phyloP scores from a whole-genome alignment of 108 stramenopile species.

The Asterionellopsis glacialis region DNA sequence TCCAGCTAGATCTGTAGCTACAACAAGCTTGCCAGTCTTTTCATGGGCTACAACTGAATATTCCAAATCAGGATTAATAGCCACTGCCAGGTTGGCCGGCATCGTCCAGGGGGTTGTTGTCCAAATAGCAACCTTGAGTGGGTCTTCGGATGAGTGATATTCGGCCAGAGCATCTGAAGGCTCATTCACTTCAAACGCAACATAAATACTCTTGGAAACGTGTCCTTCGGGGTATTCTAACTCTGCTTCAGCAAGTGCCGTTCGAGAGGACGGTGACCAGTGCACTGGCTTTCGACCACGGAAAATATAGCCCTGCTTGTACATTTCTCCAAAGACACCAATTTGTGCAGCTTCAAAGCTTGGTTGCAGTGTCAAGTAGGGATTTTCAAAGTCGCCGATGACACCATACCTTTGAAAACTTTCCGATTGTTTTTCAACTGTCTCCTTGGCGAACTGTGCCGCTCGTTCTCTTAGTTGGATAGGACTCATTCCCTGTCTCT shows the following conservation, averaged over 20 bases:
- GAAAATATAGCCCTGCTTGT: constrained; percentile 92
- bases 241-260: constrained; percentile 98
- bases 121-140: constrained; percentile 86
- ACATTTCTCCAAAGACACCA: constrained; percentile 95
- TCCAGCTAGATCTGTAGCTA: constrained; percentile 72
- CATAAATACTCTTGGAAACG: constrained; percentile 89
- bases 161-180: constrained; percentile 57
- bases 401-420: constrained; percentile 94
- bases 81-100: constrained; percentile 93
- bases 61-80: constrained; percentile 85
- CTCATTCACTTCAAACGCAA: constrained; percentile 75
- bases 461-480: constrained; percentile 87
- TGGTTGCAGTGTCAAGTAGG: constrained; percentile 94
- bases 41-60: constrained; percentile 85
- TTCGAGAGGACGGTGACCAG: constrained; percentile 95
- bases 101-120: constrained; percentile 94
- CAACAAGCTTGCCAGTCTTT: constrained; percentile 68
- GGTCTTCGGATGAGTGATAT: constrained; percentile 37
- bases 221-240: constrained; percentile 96
- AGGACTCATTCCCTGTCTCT: constrained; percentile 74
- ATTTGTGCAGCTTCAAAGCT: constrained; percentile 97
- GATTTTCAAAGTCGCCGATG: constrained; percentile 94
- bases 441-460: constrained; percentile 85
- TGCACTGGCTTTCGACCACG: constrained; percentile 97
- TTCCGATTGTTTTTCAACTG: constrained; percentile 84